These are phyloP conservation scores for Lomentospora prolificans DNA, from an alignment of 2,329 filamentous ascomycete species.

Conservation along the genomic window DNA sequence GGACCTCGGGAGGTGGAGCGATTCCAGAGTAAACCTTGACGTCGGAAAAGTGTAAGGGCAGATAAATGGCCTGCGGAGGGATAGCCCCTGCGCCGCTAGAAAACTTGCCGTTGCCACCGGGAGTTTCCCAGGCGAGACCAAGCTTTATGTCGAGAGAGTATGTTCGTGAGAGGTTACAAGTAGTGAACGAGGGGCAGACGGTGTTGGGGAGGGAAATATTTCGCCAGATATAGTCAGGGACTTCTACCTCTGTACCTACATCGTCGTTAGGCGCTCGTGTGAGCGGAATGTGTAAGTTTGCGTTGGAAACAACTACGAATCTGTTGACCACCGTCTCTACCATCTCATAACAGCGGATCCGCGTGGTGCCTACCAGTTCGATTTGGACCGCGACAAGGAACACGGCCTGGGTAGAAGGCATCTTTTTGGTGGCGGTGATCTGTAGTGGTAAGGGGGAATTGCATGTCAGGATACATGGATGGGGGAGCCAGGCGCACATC, in stretches of 20 bases:
- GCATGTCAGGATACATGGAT: slow-evolving; percentile 81
- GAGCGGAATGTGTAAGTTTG: slow-evolving; percentile 63
- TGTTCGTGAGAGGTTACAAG: slow-evolving; percentile 73
- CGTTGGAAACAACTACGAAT: slow-evolving; percentile 66
- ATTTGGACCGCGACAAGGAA: slow-evolving; percentile 74
- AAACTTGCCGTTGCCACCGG: not conserved
- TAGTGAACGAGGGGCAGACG: slow-evolving; percentile 75
- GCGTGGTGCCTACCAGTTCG: slow-evolving; percentile 69
- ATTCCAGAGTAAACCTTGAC: slow-evolving; percentile 84
- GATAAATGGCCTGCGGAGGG: slow-evolving; percentile 56
- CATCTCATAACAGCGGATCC: slow-evolving; percentile 69
- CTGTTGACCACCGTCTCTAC: slow-evolving; percentile 58
- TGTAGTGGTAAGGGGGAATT: slow-evolving; percentile 76
- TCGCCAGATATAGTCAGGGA: slow-evolving; percentile 67
- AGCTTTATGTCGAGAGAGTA: slow-evolving; percentile 81
- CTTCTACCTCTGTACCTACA: slow-evolving; percentile 55
- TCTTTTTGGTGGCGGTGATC: slow-evolving; percentile 68
- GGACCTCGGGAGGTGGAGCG: slow-evolving; percentile 63
- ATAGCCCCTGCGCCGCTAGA: not conserved
- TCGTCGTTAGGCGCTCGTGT: slow-evolving; percentile 44
- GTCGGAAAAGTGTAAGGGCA: slow-evolving; percentile 65
- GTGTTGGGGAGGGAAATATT: slow-evolving; percentile 67
- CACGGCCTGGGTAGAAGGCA: slow-evolving; percentile 56
- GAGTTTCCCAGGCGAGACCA: slow-evolving; percentile 62
- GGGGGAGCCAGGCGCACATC: slow-evolving; percentile 67